Base-by-base conservation (phyloP, 2,329 filamentous ascomycete genomes). In the Penicillium capsulatum region DNA sequence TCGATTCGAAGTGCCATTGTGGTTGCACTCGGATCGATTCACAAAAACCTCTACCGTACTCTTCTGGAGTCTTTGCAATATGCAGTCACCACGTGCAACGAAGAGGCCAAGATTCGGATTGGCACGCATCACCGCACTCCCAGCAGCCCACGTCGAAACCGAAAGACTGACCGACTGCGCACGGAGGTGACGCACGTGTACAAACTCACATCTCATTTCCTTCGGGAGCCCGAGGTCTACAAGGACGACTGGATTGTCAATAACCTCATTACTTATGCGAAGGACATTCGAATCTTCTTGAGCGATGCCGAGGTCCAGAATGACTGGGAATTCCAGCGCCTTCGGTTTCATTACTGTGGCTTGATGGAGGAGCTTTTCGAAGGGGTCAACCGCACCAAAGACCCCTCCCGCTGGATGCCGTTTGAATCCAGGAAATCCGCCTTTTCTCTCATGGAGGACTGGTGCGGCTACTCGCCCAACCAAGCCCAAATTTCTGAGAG, bases 161-260 rank as follows among this genome's bases (percentile, higher is more conserved):
- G 83, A 38, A 86, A 84, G 58, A 92, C 88, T 50, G 92, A 97
- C 59, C 73, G 89, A 20, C 68, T 98, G 22, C 80, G 94, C 37
- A 96, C 91, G 1, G 92, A 97, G 61, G 89, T 97, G 36, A 96
- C 94, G 0, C 87, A 97, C 59, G 86, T 98, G 6, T 96, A 97
- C 66, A 91, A 94, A 60, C 73, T 97, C 24, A 97, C 91, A 0
- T 89, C 90, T 0, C 86, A 90, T 55, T 95, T 96, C 51, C 70
- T 98, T 26, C 84, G 84, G 47, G 77, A 87, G 30, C 73, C 84
- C 0, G 82, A 87, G 33, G 79, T 94, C 3, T 86, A 85, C 60
- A 80, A 84, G 42, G 87, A 95, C 51, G 88, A 94, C 48, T 96
- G 89, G 81, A 86, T 96, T 30, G 70, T 98, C 31, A 84, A 81